Conservation (phyloP, 306 rosid species). For the Lupinus albus region DNA sequence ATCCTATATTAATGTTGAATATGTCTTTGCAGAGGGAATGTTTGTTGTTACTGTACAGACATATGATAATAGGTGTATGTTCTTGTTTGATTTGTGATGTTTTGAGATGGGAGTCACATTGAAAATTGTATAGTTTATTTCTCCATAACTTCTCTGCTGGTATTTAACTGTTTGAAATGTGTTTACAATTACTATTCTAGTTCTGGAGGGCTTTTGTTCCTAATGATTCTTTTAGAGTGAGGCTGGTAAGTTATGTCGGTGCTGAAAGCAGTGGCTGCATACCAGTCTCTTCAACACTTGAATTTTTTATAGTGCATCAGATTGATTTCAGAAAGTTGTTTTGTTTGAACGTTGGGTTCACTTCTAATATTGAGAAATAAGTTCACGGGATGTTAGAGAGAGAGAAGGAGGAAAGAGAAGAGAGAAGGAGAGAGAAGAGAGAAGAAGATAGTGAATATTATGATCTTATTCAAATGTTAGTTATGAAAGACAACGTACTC, state of each 20-base stretch:
- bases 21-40: slow-evolving; percentile 25
- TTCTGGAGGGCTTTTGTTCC: slow-evolving; percentile 22
- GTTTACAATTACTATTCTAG: not conserved
- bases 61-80: not conserved
- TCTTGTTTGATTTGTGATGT: slow-evolving; percentile 13
- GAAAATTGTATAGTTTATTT: slow-evolving; percentile 14
- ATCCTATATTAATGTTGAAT: slow-evolving; percentile 2
- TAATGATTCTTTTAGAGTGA: slow-evolving; percentile 14
- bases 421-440: no score
- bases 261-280: slow-evolving; percentile 19
- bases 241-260: slow-evolving; percentile 4
- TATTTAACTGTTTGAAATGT: slow-evolving; percentile 14
- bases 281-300: slow-evolving; percentile 13
- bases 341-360: slow-evolving; percentile 9
- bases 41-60: slow-evolving; percentile 4
- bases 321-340: not conserved
- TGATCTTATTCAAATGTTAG: no score
- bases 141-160: slow-evolving; percentile 6
- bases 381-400: not conserved
- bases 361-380: not conserved
- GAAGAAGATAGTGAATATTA: no score
- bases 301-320: not conserved
- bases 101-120: slow-evolving; percentile 25
- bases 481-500: no score
- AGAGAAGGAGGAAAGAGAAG: no score